phyloP scores from a whole-genome alignment of 108 stramenopile species.

The Cyclotella kingstonii region DNA sequence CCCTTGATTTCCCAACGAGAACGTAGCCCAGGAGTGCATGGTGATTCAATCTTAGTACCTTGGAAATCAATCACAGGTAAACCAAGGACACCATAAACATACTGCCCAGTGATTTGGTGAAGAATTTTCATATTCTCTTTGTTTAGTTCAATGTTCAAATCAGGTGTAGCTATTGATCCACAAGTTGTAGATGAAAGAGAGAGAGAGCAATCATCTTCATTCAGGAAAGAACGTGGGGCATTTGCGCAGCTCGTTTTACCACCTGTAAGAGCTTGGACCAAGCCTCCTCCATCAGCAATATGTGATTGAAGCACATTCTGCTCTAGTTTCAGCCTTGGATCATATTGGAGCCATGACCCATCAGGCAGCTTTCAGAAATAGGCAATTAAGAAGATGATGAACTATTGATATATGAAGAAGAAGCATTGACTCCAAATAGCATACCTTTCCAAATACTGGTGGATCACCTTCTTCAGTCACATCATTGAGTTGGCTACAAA shows the following conservation, averaged over 20 bases:
- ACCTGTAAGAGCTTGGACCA: conserved; percentile 22
- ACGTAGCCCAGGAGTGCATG: conserved; percentile 31
- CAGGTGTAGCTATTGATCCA: conserved; percentile 22
- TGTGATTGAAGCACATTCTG: conserved; percentile 13
- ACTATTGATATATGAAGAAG: neutral
- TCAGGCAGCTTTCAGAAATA: conserved; percentile 13
- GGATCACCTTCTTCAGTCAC: conserved; percentile 33
- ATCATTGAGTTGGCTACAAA: conserved; percentile 35
- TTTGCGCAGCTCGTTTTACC: conserved; percentile 34
- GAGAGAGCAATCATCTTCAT: conserved; percentile 38
- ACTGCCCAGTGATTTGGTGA: conserved; percentile 29
- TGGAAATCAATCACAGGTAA: conserved; percentile 24
- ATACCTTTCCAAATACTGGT: conserved; percentile 26
- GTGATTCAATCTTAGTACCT: conserved; percentile 18
- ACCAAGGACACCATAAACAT: conserved; percentile 33
- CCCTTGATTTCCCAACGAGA: conserved; percentile 44
- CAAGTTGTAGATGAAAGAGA: conserved; percentile 20
- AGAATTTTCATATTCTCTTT: conserved; percentile 18
- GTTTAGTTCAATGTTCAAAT: conserved; percentile 17
- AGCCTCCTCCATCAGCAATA: conserved; percentile 36
- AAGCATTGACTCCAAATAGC: neutral
- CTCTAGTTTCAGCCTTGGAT: conserved; percentile 27
- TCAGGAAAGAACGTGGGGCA: conserved; percentile 48
- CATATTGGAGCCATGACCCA: conserved; percentile 33
- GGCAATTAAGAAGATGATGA: neutral